Conservation (phyloP, 768 basidiomycete species). For the Suillus hirtellus region DNA sequence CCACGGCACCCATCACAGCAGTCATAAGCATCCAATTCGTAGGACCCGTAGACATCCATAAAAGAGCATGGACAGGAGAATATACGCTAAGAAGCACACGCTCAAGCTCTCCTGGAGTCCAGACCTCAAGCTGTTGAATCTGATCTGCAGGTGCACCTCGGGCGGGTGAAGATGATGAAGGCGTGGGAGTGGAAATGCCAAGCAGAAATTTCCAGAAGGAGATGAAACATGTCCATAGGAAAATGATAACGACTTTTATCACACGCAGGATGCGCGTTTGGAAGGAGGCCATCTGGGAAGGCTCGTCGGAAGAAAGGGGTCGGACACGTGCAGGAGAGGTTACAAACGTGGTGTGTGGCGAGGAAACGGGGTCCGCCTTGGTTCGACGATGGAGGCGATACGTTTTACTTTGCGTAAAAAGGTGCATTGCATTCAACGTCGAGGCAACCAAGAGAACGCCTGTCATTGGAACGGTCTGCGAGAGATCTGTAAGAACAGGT, state of each 20-base stretch:
- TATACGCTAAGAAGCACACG: slow-evolving; percentile 70
- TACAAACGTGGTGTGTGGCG: slow-evolving; percentile 69
- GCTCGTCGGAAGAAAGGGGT: slow-evolving; percentile 29
- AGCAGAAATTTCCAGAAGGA: slow-evolving; percentile 68
- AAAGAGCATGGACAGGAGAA: slow-evolving; percentile 71
- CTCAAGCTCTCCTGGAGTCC: slow-evolving; percentile 76
- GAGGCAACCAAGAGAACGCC: slow-evolving; percentile 55
- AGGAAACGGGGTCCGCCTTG: slow-evolving; percentile 60
- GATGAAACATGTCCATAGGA: slow-evolving; percentile 52
- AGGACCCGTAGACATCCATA: slow-evolving; percentile 71
- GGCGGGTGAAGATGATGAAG: slow-evolving; percentile 34
- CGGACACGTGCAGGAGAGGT: slow-evolving; percentile 37
- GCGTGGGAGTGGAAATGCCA: slow-evolving; percentile 52
- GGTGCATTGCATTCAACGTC: slow-evolving; percentile 59
- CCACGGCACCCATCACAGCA: slow-evolving; percentile 65
- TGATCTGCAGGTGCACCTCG: slow-evolving; percentile 43
- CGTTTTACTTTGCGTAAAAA: slow-evolving; percentile 67
- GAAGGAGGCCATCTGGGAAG: slow-evolving; percentile 46
- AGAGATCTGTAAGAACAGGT: slow-evolving; percentile 13
- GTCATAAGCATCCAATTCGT: slow-evolving; percentile 78
- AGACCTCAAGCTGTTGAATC: slow-evolving; percentile 78
- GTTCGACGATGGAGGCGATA: slow-evolving; percentile 66
- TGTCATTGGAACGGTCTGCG: slow-evolving; percentile 66
- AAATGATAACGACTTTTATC: slow-evolving; percentile 36
- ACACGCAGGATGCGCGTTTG: slow-evolving; percentile 36